Percentiles rank a stretch among this genome's conserved stretches.
These are phyloP conservation scores for Hyaloscypha finlandica DNA, from an alignment of 495 filamentous ascomycete species.

Conservation along the genomic window DNA sequence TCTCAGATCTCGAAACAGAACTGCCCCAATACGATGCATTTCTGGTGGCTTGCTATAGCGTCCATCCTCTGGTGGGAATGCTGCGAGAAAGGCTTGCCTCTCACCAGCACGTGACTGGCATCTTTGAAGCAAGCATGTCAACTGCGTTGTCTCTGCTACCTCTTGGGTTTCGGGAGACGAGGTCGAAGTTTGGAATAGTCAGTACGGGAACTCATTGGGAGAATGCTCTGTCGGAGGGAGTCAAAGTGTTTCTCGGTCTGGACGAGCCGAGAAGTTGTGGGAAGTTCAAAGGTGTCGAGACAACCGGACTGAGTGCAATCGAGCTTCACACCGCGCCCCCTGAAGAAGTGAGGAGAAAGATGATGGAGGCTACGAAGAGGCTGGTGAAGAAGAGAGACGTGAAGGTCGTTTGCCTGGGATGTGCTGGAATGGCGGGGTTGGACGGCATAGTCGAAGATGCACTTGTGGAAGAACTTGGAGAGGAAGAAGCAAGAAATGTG, in stretches of 20 bases:
- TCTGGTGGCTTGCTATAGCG: constrained; percentile 86
- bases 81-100: constrained; percentile 45
- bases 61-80: constrained; percentile 74
- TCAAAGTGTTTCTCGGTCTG: constrained; percentile 54
- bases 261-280: constrained; percentile 14
- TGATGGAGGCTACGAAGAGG: constrained; percentile 68
- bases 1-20: constrained; percentile 47
- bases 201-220: constrained; percentile 88
- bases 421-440: constrained; percentile 92
- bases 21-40: constrained; percentile 68
- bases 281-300: constrained; percentile 76
- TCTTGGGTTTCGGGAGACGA: constrained; percentile 8
- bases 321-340: constrained; percentile 72
- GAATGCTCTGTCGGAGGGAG: constrained; percentile 62
- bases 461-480: constrained; percentile 63
- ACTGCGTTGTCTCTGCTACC: constrained; percentile 52
- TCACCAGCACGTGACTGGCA: constrained; percentile 65
- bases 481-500: constrained; percentile 57
- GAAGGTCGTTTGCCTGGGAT: constrained; percentile 71
- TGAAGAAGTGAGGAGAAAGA: constrained; percentile 62
- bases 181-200: constrained; percentile 79
- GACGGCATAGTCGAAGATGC: constrained; percentile 75
- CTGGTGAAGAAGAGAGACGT: constrained; percentile 61
- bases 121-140: constrained; percentile 79
- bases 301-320: constrained; percentile 78